Evolutionary conservation across 176 grass and related monocot genomes (phyloP).

Genomic region (Paspalum notatum): DNA sequence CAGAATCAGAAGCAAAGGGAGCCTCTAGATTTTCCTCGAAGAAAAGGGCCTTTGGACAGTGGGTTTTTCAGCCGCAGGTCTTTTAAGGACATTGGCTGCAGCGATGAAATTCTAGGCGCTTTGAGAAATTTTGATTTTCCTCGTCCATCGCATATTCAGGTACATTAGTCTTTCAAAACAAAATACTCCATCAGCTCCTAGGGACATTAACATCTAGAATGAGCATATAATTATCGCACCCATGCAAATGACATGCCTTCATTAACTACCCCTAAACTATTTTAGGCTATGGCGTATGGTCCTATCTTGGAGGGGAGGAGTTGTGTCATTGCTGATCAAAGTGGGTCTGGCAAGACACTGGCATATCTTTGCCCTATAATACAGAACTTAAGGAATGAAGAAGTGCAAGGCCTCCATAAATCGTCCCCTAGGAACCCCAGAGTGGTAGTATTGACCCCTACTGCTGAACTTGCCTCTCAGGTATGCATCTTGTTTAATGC

Average conservation of each 20-base stretch:
- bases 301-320: conserved; percentile 79
- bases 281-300: conserved; percentile 78
- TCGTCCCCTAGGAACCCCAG: conserved; percentile 69
- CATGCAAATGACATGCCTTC: too few relatives aligned
- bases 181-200: not conserved
- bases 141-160: conserved; percentile 93
- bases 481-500: conserved; percentile 34
- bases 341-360: conserved; percentile 92
- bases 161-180: conserved; percentile 31
- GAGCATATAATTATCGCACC: not conserved
- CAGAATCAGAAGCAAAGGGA: conserved; percentile 33
- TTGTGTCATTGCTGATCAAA: conserved; percentile 95
- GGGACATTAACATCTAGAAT: not conserved
- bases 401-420: conserved; percentile 60
- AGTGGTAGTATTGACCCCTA: conserved; percentile 82
- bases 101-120: conserved; percentile 55
- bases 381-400: conserved; percentile 79
- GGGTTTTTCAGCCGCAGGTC: conserved; percentile 84
- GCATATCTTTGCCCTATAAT: conserved; percentile 83
- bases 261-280: too few relatives aligned
- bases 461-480: conserved; percentile 90
- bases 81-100: conserved; percentile 78
- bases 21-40: conserved; percentile 37
- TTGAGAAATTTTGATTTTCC: conserved; percentile 63
- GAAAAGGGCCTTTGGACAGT: conserved; percentile 45